These are phyloP conservation scores for Trametes hirsuta DNA, from an alignment of 1,284 basidiomycete genomes.

Conservation along the genomic window DNA sequence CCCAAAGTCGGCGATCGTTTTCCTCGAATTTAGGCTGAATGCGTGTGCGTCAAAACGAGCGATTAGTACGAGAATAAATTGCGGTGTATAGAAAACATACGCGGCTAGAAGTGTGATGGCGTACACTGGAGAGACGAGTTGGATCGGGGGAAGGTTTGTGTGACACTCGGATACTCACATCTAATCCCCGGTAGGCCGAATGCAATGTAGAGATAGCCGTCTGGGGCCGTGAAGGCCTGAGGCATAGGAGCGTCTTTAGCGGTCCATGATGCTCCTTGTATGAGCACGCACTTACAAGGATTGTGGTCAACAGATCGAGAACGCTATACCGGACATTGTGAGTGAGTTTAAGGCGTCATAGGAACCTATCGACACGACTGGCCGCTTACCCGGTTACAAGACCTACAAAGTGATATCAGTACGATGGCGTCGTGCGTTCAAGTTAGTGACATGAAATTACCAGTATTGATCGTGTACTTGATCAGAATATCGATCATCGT, in stretches of 20 bases:
- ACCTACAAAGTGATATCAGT: neutral
- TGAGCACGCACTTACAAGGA: neutral
- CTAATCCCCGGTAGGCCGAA: neutral
- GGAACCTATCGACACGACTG: neutral
- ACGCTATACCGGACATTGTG: neutral
- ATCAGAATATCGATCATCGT: constrained; percentile 7
- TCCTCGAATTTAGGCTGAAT: neutral
- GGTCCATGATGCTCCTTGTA: too few relatives aligned
- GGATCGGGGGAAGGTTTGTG: neutral
- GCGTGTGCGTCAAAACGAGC: neutral
- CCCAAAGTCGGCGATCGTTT: neutral
- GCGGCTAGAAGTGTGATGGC: constrained; percentile 1
- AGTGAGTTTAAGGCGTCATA: neutral
- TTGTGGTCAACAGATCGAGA: neutral
- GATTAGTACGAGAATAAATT: neutral
- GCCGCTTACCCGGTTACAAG: neutral
- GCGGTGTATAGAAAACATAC: neutral
- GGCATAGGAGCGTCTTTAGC: neutral
- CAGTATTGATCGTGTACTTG: constrained; percentile 7
- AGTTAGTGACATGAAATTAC: neutral
- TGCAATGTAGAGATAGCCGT: neutral
- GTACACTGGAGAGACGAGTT: neutral
- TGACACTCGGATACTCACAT: neutral
- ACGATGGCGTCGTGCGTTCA: neutral
- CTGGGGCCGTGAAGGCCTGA: neutral